A percentile compares a stretch with the other conserved stretches of the same genome.
phyloP scores from a whole-genome alignment of 352 stramenopile genomes.

The Pythium biforme region DNA sequence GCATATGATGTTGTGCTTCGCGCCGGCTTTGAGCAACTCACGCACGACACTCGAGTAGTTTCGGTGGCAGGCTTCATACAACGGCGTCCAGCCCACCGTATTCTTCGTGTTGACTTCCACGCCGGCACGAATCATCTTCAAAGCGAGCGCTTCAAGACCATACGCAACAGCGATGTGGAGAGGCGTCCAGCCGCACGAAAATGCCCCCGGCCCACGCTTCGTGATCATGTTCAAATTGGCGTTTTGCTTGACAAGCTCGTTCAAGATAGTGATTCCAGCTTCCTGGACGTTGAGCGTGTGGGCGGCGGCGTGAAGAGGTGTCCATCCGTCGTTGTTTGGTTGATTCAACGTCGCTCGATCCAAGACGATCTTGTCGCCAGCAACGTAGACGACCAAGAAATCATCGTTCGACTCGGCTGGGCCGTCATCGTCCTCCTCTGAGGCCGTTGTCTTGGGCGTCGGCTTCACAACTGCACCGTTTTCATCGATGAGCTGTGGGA shows the following conservation, averaged over 20 bases:
- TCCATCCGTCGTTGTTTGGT: conserved; percentile 83
- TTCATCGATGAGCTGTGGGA: conserved; percentile 17
- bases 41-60: conserved; percentile 59
- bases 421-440: conserved; percentile 20
- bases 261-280: conserved; percentile 68
- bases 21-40: conserved; percentile 65
- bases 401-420: conserved; percentile 43
- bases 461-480: conserved; percentile 17
- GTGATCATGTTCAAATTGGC: conserved; percentile 64
- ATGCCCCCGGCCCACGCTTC: conserved; percentile 63
- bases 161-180: conserved; percentile 80
- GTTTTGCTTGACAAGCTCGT: conserved; percentile 58
- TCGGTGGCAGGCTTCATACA: conserved; percentile 77
- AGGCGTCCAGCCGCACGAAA: conserved; percentile 76
- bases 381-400: conserved; percentile 62
- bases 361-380: conserved; percentile 71
- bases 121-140: conserved; percentile 74
- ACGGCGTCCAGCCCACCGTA: conserved; percentile 69
- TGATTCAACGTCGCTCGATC: conserved; percentile 60
- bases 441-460: conserved; percentile 5
- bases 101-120: conserved; percentile 69
- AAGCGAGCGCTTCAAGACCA: conserved; percentile 60
- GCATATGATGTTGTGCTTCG: conserved; percentile 62
- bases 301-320: conserved; percentile 68
- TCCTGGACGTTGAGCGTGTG: conserved; percentile 73